A percentile compares a stretch with the other conserved stretches of the same genome.
These are phyloP conservation scores for Epichloe bromicola DNA, from an alignment of 2,329 filamentous ascomycete species.

Conservation along the genomic window DNA sequence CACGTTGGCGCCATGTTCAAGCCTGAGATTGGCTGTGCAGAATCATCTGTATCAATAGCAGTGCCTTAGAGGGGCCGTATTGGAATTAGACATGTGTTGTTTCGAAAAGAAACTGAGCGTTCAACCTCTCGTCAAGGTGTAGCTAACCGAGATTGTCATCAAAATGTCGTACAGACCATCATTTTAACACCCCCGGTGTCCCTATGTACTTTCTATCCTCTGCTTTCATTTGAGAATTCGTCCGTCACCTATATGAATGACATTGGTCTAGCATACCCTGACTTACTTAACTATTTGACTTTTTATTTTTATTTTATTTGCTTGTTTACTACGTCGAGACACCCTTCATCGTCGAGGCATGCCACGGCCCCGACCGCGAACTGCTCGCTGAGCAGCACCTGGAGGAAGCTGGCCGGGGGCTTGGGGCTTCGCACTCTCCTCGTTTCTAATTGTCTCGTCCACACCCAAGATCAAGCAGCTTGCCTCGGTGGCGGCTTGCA, in stretches of 20 bases:
- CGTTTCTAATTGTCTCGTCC: conserved; percentile 97
- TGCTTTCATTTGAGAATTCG: background rate
- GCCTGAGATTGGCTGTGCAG: too few relatives aligned
- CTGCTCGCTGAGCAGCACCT: conserved; percentile 76
- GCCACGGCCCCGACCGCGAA: conserved; percentile 71
- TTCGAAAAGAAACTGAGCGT: too few relatives aligned
- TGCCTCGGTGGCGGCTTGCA: conserved; percentile 91
- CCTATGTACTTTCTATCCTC: background rate
- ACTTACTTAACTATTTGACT: background rate
- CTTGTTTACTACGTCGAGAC: background rate
- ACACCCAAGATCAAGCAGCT: conserved; percentile 91
- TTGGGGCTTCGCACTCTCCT: conserved; percentile 79
- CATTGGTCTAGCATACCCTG: background rate
- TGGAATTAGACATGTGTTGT: too few relatives aligned
- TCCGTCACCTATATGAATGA: background rate
- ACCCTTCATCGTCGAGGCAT: conserved; percentile 66
- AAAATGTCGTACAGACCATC: conserved; percentile 25
- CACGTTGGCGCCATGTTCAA: too few relatives aligned
- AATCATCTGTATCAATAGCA: too few relatives aligned
- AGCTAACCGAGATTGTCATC: conserved; percentile 13
- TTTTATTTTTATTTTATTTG: conserved; percentile 2
- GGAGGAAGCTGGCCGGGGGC: conserved; percentile 66
- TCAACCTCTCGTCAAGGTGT: background rate
- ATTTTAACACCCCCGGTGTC: conserved; percentile 2
- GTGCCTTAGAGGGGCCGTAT: too few relatives aligned